Base-by-base conservation (phyloP, 176 grass and related monocot genomes). In the Aegilops bicornis region DNA sequence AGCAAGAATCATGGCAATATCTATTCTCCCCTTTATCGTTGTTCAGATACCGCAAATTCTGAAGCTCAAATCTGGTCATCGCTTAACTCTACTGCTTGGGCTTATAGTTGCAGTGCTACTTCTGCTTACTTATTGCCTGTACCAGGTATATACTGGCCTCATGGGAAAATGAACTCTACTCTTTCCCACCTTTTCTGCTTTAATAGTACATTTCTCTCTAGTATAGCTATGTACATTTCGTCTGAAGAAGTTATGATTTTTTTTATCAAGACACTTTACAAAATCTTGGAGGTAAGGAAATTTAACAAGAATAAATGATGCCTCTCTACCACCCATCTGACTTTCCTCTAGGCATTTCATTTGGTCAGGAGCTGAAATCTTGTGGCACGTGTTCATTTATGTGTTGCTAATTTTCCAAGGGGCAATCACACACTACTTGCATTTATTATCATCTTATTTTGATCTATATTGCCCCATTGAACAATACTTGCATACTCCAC, bases 1-100 rank as follows among this genome's bases (percentile, higher is more conserved):
- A 32, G 90, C 97, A 83, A 89, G 92, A 76, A 99, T 99, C 19
- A 96, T 99, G 97, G 73, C 42, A 4, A 61, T 99, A 90, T 99
- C 97, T 77, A 42, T 99, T 64, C 37, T 96, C 52, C 97, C 97
- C 12, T 99, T 99, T 80, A 86, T 99, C 17, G 83, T 99, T 87
- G 94, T 96, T 69, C 94, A 99, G 75, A 77, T 99, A 48, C 97
- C 94, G 2, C 72, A 80, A 87, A 74, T 94, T 88, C 88, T 99
- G 80, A 91, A 88, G 79, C 89, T 96, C 64, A 67, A 85, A n/a
- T 96, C 93, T 58, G 87, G 88, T 61, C 87, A 91, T 19, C 85
- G 72, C 67, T 56, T 99, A 25, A 60, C 94, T 16, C 52, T 94
- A 54, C 78, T 99, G 80, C 54, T 96, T 65, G 89, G 91, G 79